Evolutionary conservation across 108 stramenopile genomes (phyloP).

Genomic region (Conticribra weissflogii): DNA sequence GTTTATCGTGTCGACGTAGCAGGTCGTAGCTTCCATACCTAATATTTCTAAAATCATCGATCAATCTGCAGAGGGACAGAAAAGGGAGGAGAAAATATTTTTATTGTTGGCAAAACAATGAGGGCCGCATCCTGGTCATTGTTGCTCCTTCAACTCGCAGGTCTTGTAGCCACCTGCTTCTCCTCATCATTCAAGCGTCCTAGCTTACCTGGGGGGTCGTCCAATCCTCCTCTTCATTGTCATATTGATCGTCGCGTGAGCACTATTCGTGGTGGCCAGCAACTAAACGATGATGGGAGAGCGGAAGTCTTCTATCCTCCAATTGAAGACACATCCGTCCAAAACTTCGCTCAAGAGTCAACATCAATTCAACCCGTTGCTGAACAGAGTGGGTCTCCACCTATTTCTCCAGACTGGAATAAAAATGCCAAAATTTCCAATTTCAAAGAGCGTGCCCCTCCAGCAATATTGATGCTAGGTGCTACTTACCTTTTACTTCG

Average conservation of each 20-base stretch:
- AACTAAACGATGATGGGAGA: conserved; percentile 9
- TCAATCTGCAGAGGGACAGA: no score
- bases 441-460: conserved; percentile 52
- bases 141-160: background rate
- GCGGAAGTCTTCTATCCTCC: background rate
- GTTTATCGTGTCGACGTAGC: no score
- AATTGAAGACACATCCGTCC: background rate
- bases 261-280: conserved; percentile 44
- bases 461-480: conserved; percentile 64
- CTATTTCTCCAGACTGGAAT: conserved; percentile 3
- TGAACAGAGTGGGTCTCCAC: background rate
- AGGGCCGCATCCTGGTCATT: background rate
- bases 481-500: conserved; percentile 35
- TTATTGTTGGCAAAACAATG: no score
- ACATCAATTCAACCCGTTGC: conserved; percentile 6
- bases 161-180: background rate
- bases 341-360: background rate
- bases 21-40: no score
- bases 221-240: background rate
- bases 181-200: background rate
- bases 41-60: no score
- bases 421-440: conserved; percentile 43
- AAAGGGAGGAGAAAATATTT: no score
- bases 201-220: background rate
- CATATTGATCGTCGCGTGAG: conserved; percentile 5